Conservation (phyloP, 1,284 basidiomycete species). For the Irpex sp. region DNA sequence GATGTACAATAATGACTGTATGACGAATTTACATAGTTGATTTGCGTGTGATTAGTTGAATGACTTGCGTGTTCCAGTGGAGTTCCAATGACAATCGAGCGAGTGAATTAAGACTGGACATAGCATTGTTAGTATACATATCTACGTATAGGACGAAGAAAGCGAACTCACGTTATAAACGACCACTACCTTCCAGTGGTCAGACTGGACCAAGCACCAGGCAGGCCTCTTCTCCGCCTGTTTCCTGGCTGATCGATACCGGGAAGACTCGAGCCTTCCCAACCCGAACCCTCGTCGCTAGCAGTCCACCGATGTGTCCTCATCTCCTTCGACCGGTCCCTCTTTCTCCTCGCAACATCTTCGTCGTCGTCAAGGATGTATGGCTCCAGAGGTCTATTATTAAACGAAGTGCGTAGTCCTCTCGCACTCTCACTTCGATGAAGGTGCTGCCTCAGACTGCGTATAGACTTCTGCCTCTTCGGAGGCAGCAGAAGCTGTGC, state of each 20-base stretch:
- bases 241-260: constrained; percentile 20
- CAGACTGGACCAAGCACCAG: constrained; percentile 21
- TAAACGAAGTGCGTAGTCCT: constrained; percentile 5
- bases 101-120: not conserved
- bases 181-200: not conserved
- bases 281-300: constrained; percentile 21
- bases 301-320: constrained; percentile 13
- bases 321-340: constrained; percentile 4
- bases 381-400: constrained; percentile 6
- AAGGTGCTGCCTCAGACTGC: constrained; percentile 58
- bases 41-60: not conserved
- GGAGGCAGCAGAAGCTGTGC: constrained; percentile 66
- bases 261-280: constrained; percentile 16
- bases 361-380: constrained; percentile 20
- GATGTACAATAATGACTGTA: not conserved
- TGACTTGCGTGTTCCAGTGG: not conserved
- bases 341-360: constrained; percentile 14
- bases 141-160: not conserved
- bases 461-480: constrained; percentile 67
- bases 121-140: not conserved
- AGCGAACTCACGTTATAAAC: not conserved
- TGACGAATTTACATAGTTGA: not conserved
- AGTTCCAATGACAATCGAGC: not conserved
- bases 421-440: constrained; percentile 26
- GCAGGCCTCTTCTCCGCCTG: constrained; percentile 22